phyloP scores from a whole-genome alignment of 2,329 filamentous ascomycete genomes.

The Plenodomus lindquistii region DNA sequence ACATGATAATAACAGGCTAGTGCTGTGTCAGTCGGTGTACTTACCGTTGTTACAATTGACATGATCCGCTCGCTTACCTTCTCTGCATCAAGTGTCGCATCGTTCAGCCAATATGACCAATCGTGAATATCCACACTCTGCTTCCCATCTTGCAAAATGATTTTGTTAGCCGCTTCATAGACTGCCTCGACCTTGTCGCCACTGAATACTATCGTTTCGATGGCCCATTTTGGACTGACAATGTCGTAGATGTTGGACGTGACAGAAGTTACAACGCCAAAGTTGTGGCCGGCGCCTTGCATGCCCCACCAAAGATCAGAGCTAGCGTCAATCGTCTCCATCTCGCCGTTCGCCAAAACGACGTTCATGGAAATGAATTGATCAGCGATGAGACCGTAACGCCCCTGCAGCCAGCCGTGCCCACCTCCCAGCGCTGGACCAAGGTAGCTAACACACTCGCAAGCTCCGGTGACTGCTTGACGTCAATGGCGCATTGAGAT shows the following conservation, averaged over 20 bases:
- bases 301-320: slow-evolving; percentile 46
- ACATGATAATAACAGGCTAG: slow-evolving; percentile 26
- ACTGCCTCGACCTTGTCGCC: slow-evolving; percentile 56
- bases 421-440: slow-evolving; percentile 62
- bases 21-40: too few relatives aligned
- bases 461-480: slow-evolving; percentile 30
- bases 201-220: slow-evolving; percentile 25
- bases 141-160: slow-evolving; percentile 50
- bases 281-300: slow-evolving; percentile 54
- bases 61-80: too few relatives aligned
- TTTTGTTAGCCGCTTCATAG: slow-evolving; percentile 53
- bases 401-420: slow-evolving; percentile 59
- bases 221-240: slow-evolving; percentile 21
- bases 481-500: too few relatives aligned
- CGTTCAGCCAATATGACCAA: slow-evolving; percentile 32
- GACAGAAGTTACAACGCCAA: too few relatives aligned
- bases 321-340: slow-evolving; percentile 30
- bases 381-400: slow-evolving; percentile 42
- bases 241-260: slow-evolving; percentile 51
- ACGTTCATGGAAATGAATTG: slow-evolving; percentile 32
- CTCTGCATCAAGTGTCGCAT: too few relatives aligned
- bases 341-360: slow-evolving; percentile 44
- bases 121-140: slow-evolving; percentile 45
- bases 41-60: too few relatives aligned
- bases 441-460: slow-evolving; percentile 53